These are phyloP conservation scores for Aspergillus quadricinctus DNA, from an alignment of 2,329 filamentous ascomycete genomes.

Conservation along the genomic window DNA sequence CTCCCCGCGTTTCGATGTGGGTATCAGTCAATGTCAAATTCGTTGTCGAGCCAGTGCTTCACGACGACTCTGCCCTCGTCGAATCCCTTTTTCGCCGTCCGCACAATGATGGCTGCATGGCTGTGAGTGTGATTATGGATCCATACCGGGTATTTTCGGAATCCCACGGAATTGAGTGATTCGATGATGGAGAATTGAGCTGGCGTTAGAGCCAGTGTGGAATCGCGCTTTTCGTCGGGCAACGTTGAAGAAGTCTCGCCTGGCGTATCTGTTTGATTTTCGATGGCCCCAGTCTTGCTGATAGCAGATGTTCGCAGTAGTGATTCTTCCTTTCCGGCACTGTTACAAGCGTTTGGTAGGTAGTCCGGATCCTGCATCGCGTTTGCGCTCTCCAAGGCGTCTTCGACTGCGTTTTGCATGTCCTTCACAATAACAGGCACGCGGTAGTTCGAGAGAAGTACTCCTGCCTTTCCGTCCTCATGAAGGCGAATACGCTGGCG, in stretches of 20 bases:
- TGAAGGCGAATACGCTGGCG: slow-evolving; percentile 71
- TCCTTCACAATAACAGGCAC: slow-evolving; percentile 72
- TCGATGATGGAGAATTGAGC: slow-evolving; percentile 84
- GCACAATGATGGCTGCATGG: slow-evolving; percentile 86
- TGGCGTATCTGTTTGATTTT: neutral
- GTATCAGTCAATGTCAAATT: slow-evolving; percentile 58
- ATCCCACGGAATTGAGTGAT: slow-evolving; percentile 62
- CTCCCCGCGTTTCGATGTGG: neutral
- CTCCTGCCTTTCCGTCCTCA: slow-evolving; percentile 64
- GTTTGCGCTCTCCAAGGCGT: slow-evolving; percentile 70
- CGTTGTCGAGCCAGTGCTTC: slow-evolving; percentile 72
- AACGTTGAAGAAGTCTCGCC: neutral
- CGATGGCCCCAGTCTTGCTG: slow-evolving; percentile 1
- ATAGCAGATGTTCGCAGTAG: neutral
- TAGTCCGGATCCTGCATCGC: slow-evolving; percentile 67
- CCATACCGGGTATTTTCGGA: slow-evolving; percentile 54
- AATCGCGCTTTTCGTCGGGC: slow-evolving; percentile 37
- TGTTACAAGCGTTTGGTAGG: slow-evolving; percentile 53
- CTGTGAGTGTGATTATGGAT: slow-evolving; percentile 66
- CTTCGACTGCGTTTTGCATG: slow-evolving; percentile 70
- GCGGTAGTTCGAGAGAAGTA: slow-evolving; percentile 66
- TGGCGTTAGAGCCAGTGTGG: slow-evolving; percentile 71
- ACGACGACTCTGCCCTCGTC: slow-evolving; percentile 74
- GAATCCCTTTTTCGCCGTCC: slow-evolving; percentile 63
- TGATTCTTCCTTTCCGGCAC: slow-evolving; percentile 13